A percentile compares a stretch with the other conserved stretches of the same genome.
phyloP scores from a whole-genome alignment of 257 asterid species.

The Solanum chilense region DNA sequence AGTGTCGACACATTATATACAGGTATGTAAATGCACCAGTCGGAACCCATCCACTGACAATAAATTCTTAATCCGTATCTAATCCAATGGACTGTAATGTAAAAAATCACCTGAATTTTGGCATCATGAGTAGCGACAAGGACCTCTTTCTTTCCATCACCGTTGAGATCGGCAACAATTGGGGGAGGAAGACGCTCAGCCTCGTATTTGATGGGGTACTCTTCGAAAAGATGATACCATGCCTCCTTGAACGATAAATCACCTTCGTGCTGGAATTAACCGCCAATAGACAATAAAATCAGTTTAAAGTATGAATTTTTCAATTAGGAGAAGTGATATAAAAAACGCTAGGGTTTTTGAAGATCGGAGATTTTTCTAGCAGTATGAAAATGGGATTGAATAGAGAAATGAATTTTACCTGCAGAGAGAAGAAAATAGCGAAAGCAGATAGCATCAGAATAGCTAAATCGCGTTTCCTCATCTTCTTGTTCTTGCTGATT shows the following conservation, averaged over 20 bases:
- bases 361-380: neutral
- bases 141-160: slow-evolving; percentile 87
- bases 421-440: slow-evolving; percentile 97
- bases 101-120: slow-evolving; percentile 58
- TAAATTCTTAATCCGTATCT: neutral
- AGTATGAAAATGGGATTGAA: neutral
- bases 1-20: neutral
- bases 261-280: slow-evolving; percentile 63
- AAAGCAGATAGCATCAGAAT: slow-evolving; percentile 93
- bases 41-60: neutral
- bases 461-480: slow-evolving; percentile 97
- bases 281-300: neutral
- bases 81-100: neutral
- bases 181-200: slow-evolving; percentile 97
- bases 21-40: neutral
- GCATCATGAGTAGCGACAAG: slow-evolving; percentile 97
- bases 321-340: neutral
- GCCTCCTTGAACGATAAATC: slow-evolving; percentile 96
- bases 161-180: slow-evolving; percentile 87
- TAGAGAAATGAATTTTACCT: slow-evolving; percentile 27
- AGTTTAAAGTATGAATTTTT: neutral
- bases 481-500: neutral
- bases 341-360: neutral
- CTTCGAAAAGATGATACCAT: slow-evolving; percentile 87
- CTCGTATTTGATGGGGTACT: slow-evolving; percentile 84